Conservation (phyloP, 257 asterid genomes). For the Penstemon newberryi region DNA sequence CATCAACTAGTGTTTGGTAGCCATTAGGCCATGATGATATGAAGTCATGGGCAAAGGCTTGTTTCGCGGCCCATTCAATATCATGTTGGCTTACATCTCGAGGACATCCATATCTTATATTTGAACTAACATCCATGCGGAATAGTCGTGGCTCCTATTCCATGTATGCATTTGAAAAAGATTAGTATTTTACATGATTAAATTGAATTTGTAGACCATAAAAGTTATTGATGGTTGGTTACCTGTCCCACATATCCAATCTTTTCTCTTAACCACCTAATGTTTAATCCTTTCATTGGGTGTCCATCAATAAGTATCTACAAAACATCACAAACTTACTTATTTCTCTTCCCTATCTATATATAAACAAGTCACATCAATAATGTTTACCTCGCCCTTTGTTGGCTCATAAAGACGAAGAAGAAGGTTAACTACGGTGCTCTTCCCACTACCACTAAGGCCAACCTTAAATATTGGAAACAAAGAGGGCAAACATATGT, state of each 20-base stretch:
- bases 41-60: constrained; percentile 89
- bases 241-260: constrained; percentile 99
- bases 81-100: constrained; percentile 64
- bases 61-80: constrained; percentile 88
- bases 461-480: constrained; percentile 61
- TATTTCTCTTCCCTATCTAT: neutral
- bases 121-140: constrained; percentile 79
- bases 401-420: constrained; percentile 96
- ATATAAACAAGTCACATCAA: constrained; percentile 13
- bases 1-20: constrained; percentile 85
- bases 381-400: constrained; percentile 70
- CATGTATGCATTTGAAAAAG: constrained; percentile 5
- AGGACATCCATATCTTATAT: constrained; percentile 85
- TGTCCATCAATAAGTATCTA: constrained; percentile 79
- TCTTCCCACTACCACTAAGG: constrained; percentile 98
- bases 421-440: constrained; percentile 86
- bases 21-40: constrained; percentile 76
- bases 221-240: constrained; percentile 16
- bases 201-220: constrained; percentile 8
- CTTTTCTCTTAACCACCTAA: constrained; percentile 78
- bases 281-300: constrained; percentile 64
- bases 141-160: constrained; percentile 89
- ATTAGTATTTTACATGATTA: constrained; percentile 14
- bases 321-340: constrained; percentile 15
- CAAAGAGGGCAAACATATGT: constrained; percentile 20